These are phyloP conservation scores for Carallia brachiata DNA, from an alignment of 345 rosid genomes.

Conservation along the genomic window DNA sequence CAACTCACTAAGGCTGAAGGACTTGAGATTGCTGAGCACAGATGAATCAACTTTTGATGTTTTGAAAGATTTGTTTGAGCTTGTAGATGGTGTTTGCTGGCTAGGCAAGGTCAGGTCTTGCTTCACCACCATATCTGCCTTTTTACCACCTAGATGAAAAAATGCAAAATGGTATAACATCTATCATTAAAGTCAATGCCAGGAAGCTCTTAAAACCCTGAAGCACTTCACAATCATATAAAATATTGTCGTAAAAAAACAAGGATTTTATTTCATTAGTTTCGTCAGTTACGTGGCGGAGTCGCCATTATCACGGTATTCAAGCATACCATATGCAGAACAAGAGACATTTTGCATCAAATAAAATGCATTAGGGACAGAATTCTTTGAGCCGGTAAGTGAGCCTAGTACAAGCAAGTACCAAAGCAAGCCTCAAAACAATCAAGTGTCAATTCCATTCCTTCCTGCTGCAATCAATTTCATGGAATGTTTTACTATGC, in stretches of 20 bases:
- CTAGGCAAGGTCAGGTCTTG: conserved; percentile 19
- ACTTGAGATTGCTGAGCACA: conserved; percentile 39
- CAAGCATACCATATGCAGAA: background rate
- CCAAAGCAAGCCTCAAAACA: no score
- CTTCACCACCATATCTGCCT: conserved; percentile 12
- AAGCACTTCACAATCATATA: background rate
- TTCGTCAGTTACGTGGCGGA: background rate
- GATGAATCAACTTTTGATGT: conserved; percentile 24
- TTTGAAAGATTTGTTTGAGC: conserved; percentile 21
- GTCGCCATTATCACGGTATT: background rate
- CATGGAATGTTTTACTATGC: no score
- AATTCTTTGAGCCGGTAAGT: no score
- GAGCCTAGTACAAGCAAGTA: no score
- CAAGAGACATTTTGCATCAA: no score
- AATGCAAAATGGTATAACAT: background rate
- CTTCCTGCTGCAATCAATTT: no score
- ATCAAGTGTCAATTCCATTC: no score
- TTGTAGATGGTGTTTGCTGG: conserved; percentile 16
- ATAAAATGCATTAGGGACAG: no score
- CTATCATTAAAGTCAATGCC: background rate
- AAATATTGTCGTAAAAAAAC: background rate
- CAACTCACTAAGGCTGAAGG: conserved; percentile 52
- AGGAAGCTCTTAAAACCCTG: background rate
- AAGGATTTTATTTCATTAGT: background rate
- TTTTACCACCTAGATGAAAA: conserved; percentile 30